Base-by-base conservation (phyloP, 139 green algal genomes). In the Picochlorum sp. region DNA sequence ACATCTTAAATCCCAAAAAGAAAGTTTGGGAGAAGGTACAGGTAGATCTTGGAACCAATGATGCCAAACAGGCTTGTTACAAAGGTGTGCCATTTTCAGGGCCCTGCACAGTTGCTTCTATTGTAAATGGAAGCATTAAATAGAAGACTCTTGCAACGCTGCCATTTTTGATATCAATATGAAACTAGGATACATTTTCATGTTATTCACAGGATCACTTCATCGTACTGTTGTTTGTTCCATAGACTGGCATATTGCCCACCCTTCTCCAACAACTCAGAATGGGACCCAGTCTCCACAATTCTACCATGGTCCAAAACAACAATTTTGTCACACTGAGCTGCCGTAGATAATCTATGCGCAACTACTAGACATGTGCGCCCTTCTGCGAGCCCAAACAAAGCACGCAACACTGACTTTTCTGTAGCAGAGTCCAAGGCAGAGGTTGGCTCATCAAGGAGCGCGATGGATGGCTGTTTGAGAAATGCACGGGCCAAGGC, bases 331-430 rank as follows among this genome's bases (percentile, higher is more conserved):
- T 97, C 85, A 47, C 86, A 93, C 74, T 85, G 76, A 1, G 88
- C 86, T 15, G 86, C 87, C 13, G 94, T 98, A 54, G 80, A 91
- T 15, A 99, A 82, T 4, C 93, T 82, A 76, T 99, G 94, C 3
- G 94, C 94, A 7, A 99, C 85, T 60, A 98, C 86, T 14, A 99
- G 70, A 49, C 79, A 86, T 8, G 94, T 99, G n/a, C 92, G 81
- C 1, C 88, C 87, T 44, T 51, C 21, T 2, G 69, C 65, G 20
- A 84, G 66, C 15, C 23, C 26, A 54, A 77, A 72, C 38, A 86
- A 60, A 5, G 78, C 65, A n/a, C 62, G 54, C 20, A 86, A 77
- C 34, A 95, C 77, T 38, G 62, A 60, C 11, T 63, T 49, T 45
- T 86, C 79, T 8, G 88, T 96, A 16, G 59, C 71, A 44, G 71